These are phyloP conservation scores for Cladophialophora chaetospira DNA, from an alignment of 2,329 filamentous ascomycete species.

Conservation along the genomic window DNA sequence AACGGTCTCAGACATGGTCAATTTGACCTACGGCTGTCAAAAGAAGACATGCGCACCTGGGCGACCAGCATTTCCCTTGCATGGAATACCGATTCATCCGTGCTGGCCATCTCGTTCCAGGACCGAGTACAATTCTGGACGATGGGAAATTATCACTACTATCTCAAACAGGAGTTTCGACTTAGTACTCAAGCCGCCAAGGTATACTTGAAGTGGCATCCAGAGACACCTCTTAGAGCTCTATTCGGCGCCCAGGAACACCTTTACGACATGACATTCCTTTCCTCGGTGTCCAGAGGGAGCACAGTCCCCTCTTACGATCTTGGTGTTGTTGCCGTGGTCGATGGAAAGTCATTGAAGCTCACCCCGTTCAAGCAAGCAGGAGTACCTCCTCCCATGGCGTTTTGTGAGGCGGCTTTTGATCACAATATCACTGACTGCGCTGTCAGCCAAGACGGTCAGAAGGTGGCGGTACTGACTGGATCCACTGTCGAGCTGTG, in stretches of 20 bases:
- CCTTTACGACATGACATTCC: constrained; percentile 22
- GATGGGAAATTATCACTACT: constrained; percentile 97
- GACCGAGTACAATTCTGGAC: constrained; percentile 91
- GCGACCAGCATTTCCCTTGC: constrained; percentile 65
- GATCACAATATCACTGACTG: constrained; percentile 70
- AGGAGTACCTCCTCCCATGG: constrained; percentile 92
- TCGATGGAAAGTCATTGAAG: constrained; percentile 80
- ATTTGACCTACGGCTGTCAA: constrained; percentile 73
- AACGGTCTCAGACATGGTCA: constrained; percentile 97
- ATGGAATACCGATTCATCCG: constrained; percentile 92
- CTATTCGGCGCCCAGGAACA: constrained; percentile 52
- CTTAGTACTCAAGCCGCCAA: constrained; percentile 27
- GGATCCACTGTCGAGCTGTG: constrained; percentile 67
- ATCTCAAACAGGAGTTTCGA: constrained; percentile 84
- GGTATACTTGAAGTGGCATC: constrained; percentile 67
- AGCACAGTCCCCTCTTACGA: constrained; percentile 72
- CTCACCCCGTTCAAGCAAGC: constrained; percentile 81
- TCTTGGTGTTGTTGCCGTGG: constrained; percentile 75
- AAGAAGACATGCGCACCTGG: constrained; percentile 58
- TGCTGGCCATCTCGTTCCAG: constrained; percentile 76
- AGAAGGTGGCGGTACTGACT: constrained; percentile 72
- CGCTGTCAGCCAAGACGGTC: constrained; percentile 67
- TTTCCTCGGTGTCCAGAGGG: constrained; percentile 54
- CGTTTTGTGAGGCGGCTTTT: constrained; percentile 70
- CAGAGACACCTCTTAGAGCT: constrained; percentile 76